Conservation (phyloP, 2,329 filamentous ascomycete genomes). For the Curvularia sp. region DNA sequence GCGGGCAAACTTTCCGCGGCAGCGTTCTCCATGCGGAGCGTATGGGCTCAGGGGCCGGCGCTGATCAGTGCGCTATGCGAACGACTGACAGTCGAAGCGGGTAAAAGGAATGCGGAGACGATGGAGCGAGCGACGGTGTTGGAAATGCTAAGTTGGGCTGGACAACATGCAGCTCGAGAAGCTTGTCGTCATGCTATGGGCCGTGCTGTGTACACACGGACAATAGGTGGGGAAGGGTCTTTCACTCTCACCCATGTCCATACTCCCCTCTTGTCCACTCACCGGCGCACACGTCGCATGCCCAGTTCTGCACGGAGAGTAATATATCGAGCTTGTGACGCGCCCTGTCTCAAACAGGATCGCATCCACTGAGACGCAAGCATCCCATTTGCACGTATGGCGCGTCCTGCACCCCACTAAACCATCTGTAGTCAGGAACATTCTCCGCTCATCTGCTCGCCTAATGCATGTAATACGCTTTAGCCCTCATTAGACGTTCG, state of each 20-base stretch:
- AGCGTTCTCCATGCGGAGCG: constrained; percentile 14
- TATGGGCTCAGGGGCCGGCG: constrained; percentile 8
- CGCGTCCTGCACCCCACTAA: background rate
- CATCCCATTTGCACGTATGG: background rate
- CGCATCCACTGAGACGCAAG: background rate
- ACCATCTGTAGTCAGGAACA: background rate
- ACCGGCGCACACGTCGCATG: background rate
- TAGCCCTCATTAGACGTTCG: background rate
- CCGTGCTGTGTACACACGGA: constrained; percentile 6
- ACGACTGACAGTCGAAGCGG: background rate
- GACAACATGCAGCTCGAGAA: background rate
- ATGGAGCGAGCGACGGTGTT: background rate
- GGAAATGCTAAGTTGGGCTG: background rate
- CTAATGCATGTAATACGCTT: background rate
- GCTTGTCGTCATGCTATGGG: background rate
- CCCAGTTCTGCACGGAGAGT: background rate
- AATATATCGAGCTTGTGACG: background rate
- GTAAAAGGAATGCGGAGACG: background rate
- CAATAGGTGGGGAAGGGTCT: constrained; percentile 1
- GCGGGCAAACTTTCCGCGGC: constrained; percentile 13
- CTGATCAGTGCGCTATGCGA: constrained; percentile 9
- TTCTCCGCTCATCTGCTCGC: background rate
- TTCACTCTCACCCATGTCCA: background rate
- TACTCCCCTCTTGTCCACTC: background rate
- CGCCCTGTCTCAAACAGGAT: background rate